Conservation (phyloP, 75 land plant genomes). For the Gnetum montanum region DNA sequence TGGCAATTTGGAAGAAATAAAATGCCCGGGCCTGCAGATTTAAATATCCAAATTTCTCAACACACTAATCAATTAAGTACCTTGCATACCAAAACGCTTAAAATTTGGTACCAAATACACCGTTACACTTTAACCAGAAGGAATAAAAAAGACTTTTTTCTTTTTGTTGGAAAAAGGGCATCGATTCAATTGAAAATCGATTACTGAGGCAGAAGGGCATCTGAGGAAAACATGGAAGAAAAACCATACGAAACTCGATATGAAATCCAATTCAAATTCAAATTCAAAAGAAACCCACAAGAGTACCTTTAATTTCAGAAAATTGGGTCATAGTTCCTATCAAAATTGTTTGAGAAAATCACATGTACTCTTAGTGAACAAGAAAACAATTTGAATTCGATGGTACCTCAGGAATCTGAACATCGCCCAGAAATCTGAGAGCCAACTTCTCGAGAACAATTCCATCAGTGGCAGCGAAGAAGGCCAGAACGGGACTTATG, state of each 20-base stretch:
- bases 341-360: too few species aligned
- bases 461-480: conserved; percentile 83
- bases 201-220: too few species aligned
- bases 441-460: conserved; percentile 82
- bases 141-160: too few species aligned
- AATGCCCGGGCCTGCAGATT: conserved; percentile 67
- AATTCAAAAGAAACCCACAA: neutral
- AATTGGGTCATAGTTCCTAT: neutral
- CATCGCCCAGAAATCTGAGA: conserved; percentile 58
- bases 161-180: too few species aligned
- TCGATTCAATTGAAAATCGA: too few species aligned
- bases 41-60: too few species aligned
- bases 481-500: conserved; percentile 66
- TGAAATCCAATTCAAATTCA: neutral
- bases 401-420: conserved; percentile 68
- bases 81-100: too few species aligned
- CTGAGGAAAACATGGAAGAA: neutral
- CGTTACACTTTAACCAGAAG: neutral
- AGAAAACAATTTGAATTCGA: too few species aligned
- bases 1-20: conserved; percentile 86
- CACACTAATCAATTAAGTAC: too few species aligned
- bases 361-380: neutral
- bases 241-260: neutral
- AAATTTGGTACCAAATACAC: too few species aligned
- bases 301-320: too few species aligned